These are phyloP conservation scores for Huntiella omanensis DNA, from an alignment of 2,329 filamentous ascomycete genomes.

Conservation along the genomic window DNA sequence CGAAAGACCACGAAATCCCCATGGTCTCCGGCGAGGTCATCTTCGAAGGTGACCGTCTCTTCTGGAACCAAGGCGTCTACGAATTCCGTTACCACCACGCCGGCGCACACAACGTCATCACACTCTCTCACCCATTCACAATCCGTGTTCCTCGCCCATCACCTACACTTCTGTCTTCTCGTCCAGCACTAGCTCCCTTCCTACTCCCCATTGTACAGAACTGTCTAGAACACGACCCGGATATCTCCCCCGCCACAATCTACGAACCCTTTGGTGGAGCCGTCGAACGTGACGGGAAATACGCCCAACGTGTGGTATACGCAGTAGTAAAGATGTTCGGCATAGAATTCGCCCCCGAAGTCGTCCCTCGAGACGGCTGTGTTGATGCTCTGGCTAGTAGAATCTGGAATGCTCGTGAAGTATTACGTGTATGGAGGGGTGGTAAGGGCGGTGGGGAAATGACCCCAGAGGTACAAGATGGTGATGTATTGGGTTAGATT, in stretches of 20 bases:
- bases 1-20: constrained; percentile 13
- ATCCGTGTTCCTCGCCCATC: constrained; percentile 48
- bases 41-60: constrained; percentile 83
- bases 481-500: constrained; percentile 18
- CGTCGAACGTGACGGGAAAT: constrained; percentile 76
- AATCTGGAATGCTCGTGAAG: constrained; percentile 88
- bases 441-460: neutral
- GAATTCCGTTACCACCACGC: constrained; percentile 96
- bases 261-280: constrained; percentile 72
- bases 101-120: constrained; percentile 82
- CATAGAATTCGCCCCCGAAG: constrained; percentile 82
- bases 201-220: constrained; percentile 73
- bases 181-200: constrained; percentile 50
- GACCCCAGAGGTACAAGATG: neutral
- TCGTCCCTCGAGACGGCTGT: constrained; percentile 81
- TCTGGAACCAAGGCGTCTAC: constrained; percentile 92
- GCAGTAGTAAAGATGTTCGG: constrained; percentile 94
- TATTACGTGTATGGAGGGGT: constrained; percentile 40
- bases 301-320: constrained; percentile 76
- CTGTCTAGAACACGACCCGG: constrained; percentile 79
- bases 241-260: constrained; percentile 64
- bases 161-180: neutral
- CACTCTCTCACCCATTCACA: constrained; percentile 84
- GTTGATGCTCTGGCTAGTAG: constrained; percentile 84
- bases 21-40: constrained; percentile 63